phyloP scores from a whole-genome alignment of 108 stramenopile species.

The Hondaea fermentalgiana region DNA sequence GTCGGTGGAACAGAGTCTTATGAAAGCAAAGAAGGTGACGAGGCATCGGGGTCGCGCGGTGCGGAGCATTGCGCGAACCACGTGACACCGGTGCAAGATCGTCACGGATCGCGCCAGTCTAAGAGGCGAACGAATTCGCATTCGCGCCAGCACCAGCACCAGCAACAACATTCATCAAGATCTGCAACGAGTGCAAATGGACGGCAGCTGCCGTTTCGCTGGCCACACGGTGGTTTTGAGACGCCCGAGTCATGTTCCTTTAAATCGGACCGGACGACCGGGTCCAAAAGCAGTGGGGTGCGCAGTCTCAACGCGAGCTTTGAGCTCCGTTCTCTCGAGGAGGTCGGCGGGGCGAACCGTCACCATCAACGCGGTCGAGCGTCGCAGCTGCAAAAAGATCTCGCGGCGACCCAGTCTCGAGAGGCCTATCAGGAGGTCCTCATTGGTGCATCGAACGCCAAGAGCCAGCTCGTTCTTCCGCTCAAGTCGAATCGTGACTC shows the following conservation, averaged over 20 bases:
- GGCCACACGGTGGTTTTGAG: not conserved
- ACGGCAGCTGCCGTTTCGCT: not conserved
- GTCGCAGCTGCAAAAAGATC: not conserved
- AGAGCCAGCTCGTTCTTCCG: not conserved
- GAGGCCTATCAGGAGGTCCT: not conserved
- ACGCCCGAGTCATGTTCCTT: not conserved
- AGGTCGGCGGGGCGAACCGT: not conserved
- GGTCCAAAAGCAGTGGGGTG: not conserved
- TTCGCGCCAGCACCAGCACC: too few relatives aligned
- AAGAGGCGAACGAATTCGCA: too few relatives aligned
- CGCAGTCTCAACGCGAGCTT: not conserved
- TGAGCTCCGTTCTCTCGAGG: not conserved
- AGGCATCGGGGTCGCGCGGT: too few relatives aligned
- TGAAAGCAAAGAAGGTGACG: too few relatives aligned
- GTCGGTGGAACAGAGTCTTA: too few relatives aligned
- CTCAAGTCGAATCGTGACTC: not conserved
- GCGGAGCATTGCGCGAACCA: too few relatives aligned
- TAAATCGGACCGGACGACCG: not conserved
- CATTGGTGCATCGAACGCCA: not conserved
- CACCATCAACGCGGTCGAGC: not conserved
- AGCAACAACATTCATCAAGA: too few relatives aligned
- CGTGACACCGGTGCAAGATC: too few relatives aligned
- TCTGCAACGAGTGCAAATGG: not conserved
- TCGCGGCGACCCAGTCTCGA: not conserved
- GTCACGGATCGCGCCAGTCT: too few relatives aligned